Percentiles rank a stretch among this genome's conserved stretches.
These are phyloP conservation scores for Lentinus polychrous DNA, from an alignment of 1,284 basidiomycete species.

Conservation along the genomic window DNA sequence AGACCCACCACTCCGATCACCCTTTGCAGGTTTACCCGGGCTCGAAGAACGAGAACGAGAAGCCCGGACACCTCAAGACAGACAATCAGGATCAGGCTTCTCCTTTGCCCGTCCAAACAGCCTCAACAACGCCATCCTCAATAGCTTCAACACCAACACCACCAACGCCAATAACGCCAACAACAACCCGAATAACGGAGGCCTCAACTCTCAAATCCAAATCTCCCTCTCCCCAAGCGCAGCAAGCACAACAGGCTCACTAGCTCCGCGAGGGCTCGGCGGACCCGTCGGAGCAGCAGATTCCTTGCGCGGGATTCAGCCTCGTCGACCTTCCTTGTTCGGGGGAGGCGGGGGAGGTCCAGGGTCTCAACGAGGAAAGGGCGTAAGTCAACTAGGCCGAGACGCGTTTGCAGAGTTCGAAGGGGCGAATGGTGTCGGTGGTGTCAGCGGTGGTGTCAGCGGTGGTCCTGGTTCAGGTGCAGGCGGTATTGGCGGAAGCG, in stretches of 20 bases:
- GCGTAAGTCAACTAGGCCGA: too few relatives aligned
- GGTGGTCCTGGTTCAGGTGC: not conserved
- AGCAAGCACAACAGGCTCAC: conserved; percentile 2
- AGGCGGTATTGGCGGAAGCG: not conserved
- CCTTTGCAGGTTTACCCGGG: not conserved
- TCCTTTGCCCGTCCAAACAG: not conserved
- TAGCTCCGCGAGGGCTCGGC: not conserved
- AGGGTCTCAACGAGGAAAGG: too few relatives aligned
- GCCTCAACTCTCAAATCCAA: not conserved
- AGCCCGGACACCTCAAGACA: not conserved
- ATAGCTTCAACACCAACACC: not conserved
- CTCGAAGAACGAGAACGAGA: conserved; percentile 3
- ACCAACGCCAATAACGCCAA: not conserved
- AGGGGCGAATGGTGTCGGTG: too few relatives aligned
- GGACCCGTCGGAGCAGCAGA: too few relatives aligned
- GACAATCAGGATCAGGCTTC: not conserved
- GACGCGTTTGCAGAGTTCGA: too few relatives aligned
- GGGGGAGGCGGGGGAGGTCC: too few relatives aligned
- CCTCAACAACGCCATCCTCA: not conserved
- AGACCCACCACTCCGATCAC: not conserved
- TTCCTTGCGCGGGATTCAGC: too few relatives aligned
- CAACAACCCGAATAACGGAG: too few relatives aligned
- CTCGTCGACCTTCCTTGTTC: too few relatives aligned
- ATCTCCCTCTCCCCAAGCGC: not conserved
- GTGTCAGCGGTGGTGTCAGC: not conserved